phyloP scores from a whole-genome alignment of 2,329 filamentous ascomycete genomes.

The Botryotinia narcissicola region DNA sequence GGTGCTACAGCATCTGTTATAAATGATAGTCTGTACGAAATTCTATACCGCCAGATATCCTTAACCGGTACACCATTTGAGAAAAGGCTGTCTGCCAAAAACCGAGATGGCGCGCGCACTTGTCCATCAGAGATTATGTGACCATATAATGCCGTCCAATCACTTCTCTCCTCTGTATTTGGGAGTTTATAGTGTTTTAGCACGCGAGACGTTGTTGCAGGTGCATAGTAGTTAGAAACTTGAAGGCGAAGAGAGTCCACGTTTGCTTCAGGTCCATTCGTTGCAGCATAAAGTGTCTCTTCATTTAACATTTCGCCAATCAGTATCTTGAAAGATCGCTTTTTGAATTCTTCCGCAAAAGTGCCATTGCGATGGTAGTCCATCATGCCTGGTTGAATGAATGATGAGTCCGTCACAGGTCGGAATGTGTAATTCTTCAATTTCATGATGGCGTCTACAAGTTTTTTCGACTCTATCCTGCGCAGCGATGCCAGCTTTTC shows the following conservation, averaged over 20 bases:
- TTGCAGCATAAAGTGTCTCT: constrained; percentile 45
- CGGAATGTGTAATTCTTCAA: constrained; percentile 48
- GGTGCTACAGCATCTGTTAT: constrained; percentile 44
- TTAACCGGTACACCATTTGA: constrained; percentile 38
- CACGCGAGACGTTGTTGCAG: constrained; percentile 40
- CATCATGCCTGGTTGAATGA: constrained; percentile 42
- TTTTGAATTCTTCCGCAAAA: constrained; percentile 43
- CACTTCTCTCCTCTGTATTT: constrained; percentile 33
- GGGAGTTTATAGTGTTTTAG: constrained; percentile 42
- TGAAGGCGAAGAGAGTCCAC: constrained; percentile 41
- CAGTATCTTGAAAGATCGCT: constrained; percentile 40
- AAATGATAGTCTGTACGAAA: constrained; percentile 45
- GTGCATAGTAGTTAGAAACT: constrained; percentile 46
- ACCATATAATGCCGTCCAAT: constrained; percentile 44
- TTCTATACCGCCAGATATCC: constrained; percentile 45
- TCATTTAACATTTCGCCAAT: constrained; percentile 47
- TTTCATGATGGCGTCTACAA: constrained; percentile 40
- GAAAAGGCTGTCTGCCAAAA: constrained; percentile 37
- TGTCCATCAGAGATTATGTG: constrained; percentile 44
- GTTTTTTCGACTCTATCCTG: constrained; percentile 35
- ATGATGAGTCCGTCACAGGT: constrained; percentile 44
- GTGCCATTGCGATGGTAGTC: constrained; percentile 41
- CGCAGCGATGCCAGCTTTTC: constrained; percentile 41
- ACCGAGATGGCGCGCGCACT: constrained; percentile 41
- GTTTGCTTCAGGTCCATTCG: constrained; percentile 41